Evolutionary conservation across 805 yeast species (phyloP).

Genomic region (Kodamaea hsintzibuensis): DNA sequence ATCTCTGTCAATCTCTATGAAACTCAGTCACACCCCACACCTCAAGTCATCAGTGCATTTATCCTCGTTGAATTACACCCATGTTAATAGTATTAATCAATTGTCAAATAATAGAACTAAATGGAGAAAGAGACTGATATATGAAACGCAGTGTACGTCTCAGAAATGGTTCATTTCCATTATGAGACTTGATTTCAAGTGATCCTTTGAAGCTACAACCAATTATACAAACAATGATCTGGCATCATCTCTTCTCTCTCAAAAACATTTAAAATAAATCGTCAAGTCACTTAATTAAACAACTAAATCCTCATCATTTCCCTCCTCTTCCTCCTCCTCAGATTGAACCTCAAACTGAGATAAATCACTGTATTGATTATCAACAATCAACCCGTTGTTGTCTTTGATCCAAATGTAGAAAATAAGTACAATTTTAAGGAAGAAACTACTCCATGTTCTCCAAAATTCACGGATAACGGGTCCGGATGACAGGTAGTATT

Average conservation of each 20-base stretch:
- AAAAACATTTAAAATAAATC: too few relatives aligned
- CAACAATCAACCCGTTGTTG: constrained; percentile 29
- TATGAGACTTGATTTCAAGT: too few relatives aligned
- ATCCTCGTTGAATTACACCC: neutral
- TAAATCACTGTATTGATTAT: constrained; percentile 7
- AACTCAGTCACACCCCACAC: neutral
- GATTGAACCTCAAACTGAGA: constrained; percentile 4
- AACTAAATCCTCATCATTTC: constrained; percentile 1
- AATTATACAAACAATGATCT: neutral
- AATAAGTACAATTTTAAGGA: constrained; percentile 16
- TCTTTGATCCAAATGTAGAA: constrained; percentile 33
- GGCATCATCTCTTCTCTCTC: neutral
- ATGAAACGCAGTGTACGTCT: neutral
- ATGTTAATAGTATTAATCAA: neutral
- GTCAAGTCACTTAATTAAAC: too few relatives aligned
- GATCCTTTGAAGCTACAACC: neutral
- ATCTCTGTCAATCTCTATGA: neutral
- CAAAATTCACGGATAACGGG: constrained; percentile 8
- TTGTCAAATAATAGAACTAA: neutral
- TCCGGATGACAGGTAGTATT: neutral
- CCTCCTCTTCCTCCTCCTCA: constrained; percentile 1
- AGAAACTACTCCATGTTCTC: constrained; percentile 13
- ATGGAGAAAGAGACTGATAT: neutral
- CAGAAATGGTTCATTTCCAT: neutral
- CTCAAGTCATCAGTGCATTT: neutral